Evolutionary conservation across 2,329 filamentous ascomycete species (phyloP).

Genomic region (Endocalyx cinctus): DNA sequence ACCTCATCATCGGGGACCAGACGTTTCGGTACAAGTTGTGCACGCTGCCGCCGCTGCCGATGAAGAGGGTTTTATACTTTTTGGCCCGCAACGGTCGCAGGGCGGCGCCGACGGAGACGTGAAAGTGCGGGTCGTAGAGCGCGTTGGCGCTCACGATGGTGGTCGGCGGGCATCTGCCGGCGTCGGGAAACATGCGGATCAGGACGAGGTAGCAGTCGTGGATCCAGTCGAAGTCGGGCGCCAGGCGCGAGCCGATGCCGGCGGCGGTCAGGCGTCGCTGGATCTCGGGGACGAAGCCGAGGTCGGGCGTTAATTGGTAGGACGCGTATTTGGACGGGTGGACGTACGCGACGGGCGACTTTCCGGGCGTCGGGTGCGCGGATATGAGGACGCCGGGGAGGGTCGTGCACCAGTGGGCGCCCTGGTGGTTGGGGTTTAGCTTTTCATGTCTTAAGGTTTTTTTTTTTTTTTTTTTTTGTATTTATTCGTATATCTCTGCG

Average conservation of each 20-base stretch:
- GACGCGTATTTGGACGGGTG: constrained; percentile 59
- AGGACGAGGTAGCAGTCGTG: constrained; percentile 67
- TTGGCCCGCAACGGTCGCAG: constrained; percentile 51
- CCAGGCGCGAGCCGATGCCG: constrained; percentile 50
- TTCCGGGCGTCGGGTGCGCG: constrained; percentile 54
- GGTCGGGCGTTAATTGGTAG: constrained; percentile 58
- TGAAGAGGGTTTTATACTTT: constrained; percentile 47
- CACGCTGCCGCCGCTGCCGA: constrained; percentile 58
- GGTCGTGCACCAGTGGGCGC: constrained; percentile 61
- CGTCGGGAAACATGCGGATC: constrained; percentile 68
- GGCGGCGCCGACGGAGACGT: constrained; percentile 50
- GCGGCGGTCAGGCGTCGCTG: constrained; percentile 43
- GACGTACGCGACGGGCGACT: constrained; percentile 63
- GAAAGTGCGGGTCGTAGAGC: constrained; percentile 36
- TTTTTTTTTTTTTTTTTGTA: too few relatives aligned
- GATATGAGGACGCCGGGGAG: constrained; percentile 55
- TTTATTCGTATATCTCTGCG: too few relatives aligned
- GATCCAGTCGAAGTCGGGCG: constrained; percentile 63
- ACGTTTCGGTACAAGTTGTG: constrained; percentile 67
- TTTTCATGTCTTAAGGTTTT: too few relatives aligned
- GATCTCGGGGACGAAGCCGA: constrained; percentile 45
- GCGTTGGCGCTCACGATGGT: constrained; percentile 44
- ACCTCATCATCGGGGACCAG: constrained; percentile 61
- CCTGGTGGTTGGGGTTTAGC: constrained; percentile 29
- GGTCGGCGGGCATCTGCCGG: constrained; percentile 58